Conservation (phyloP, 192 early-diverging fungal species). For the Phlyctochytrium planicorne region DNA sequence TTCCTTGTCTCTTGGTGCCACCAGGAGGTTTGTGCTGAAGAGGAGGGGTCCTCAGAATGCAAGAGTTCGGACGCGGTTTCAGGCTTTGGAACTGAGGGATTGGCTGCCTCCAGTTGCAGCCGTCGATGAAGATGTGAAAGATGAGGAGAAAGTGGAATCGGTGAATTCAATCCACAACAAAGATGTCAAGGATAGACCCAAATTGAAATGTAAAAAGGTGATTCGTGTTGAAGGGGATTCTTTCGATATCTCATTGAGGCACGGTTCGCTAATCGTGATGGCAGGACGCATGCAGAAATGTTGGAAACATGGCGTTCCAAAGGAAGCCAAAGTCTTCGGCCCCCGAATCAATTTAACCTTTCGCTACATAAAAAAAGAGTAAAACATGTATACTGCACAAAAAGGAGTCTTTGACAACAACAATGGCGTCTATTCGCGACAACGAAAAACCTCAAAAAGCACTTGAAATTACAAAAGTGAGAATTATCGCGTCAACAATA, state of each 20-base stretch:
- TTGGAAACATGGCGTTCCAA: conserved; percentile 3
- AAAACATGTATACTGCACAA: too few species aligned
- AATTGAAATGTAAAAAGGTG: neutral
- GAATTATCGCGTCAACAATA: too few species aligned
- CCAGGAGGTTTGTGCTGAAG: neutral
- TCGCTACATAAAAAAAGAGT: neutral
- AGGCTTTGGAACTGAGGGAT: neutral
- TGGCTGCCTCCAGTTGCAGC: neutral
- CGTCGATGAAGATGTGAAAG: neutral
- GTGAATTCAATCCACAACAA: neutral
- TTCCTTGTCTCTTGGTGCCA: conserved; percentile 2
- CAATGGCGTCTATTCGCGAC: too few species aligned
- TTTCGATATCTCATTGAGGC: neutral
- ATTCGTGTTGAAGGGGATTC: neutral
- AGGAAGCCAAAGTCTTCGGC: neutral
- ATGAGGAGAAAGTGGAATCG: neutral
- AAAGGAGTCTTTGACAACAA: too few species aligned
- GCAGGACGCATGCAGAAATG: neutral
- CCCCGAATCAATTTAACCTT: neutral
- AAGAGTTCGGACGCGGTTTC: neutral
- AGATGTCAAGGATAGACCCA: neutral
- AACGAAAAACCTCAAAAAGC: too few species aligned
- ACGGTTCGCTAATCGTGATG: conserved; percentile 1
- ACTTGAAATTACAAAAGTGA: too few species aligned
- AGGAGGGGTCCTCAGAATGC: neutral